These are phyloP conservation scores for Tillandsia fasciculata DNA, from an alignment of 176 grass and related monocot species.

Conservation along the genomic window DNA sequence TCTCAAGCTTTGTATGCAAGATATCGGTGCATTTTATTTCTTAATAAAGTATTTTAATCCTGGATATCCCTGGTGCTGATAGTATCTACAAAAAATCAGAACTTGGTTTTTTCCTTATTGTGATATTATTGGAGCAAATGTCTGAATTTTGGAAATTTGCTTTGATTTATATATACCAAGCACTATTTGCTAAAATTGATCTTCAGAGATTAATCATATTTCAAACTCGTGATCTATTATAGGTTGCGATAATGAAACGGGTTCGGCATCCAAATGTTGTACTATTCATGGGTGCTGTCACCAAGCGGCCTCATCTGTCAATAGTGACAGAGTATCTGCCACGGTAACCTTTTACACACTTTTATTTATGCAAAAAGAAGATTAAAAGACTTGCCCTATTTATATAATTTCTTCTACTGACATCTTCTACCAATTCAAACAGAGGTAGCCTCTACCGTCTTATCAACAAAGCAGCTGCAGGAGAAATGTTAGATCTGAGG, in stretches of 20 bases:
- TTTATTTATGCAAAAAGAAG: no score
- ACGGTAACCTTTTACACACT: constrained; percentile 26
- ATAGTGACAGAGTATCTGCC: constrained; percentile 94
- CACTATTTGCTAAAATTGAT: background rate
- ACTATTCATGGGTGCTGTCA: constrained; percentile 92
- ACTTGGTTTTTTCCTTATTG: no score
- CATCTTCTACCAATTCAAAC: constrained; percentile 17
- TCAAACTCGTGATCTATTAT: background rate
- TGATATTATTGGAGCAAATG: no score
- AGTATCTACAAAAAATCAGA: no score
- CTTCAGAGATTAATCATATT: background rate
- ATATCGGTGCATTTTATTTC: no score
- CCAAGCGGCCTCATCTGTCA: constrained; percentile 67
- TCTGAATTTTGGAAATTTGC: no score
- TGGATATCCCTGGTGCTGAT: no score
- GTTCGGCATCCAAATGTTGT: constrained; percentile 88
- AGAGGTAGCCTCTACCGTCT: constrained; percentile 85
- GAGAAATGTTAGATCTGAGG: constrained; percentile 69
- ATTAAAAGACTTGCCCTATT: background rate
- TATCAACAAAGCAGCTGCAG: constrained; percentile 49
- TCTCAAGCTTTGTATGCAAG: no score
- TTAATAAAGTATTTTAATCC: no score
- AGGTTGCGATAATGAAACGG: constrained; percentile 97
- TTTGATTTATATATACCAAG: no score
- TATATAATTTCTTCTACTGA: background rate